Base-by-base conservation (phyloP, 768 basidiomycete genomes). In the Tephrocybe rancida region DNA sequence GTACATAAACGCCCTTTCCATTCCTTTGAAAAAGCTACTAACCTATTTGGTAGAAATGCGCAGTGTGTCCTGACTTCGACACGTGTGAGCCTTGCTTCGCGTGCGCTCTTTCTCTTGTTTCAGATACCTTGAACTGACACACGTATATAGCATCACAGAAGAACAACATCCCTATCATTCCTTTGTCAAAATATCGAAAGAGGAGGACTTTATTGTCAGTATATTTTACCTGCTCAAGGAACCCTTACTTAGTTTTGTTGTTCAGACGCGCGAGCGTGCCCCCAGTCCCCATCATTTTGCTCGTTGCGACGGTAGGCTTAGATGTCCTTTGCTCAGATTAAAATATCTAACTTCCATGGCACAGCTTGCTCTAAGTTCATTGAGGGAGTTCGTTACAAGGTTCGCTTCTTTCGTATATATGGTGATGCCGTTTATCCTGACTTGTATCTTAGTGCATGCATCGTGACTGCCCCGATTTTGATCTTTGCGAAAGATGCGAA, bases 41-140 rank as follows among this genome's bases (percentile, higher is more conserved):
- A 41, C 13, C 7, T 41, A 24, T 2, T 29, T 27, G 16, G 3
- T 44, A 91, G 88, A 92, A 92, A 86, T 92, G 90, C 61, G 53
- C 85, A 8, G 65, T 73, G 52, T 94, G 91, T 69, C 90, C 91
- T n/a, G 90, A 95, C 63, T 95, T 85, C 59, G 92, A 95, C 60
- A 80, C 85, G 8, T 95, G 92, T 63, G 63, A 68, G 14, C 68
- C 75, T 14, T 95, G 92, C 70, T 91, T 87, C 70, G 73, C 71
- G 82, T 86, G 63, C 43, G 72, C 4, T 34, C 6, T 22, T 32
- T 16, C 29, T 43, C 11, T 13, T 41, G 18, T 24, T 7, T 6
- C 45, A 24, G 19, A 29, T n/a, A 32, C 10, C 7, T 46, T 44
- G 48, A 44, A 18, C 51, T 57, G 34, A 44, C 39, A 26, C 41